Evolutionary conservation across 371 early-diverging fungal genomes (phyloP).

Genomic region (Zancudomyces culisetae): DNA sequence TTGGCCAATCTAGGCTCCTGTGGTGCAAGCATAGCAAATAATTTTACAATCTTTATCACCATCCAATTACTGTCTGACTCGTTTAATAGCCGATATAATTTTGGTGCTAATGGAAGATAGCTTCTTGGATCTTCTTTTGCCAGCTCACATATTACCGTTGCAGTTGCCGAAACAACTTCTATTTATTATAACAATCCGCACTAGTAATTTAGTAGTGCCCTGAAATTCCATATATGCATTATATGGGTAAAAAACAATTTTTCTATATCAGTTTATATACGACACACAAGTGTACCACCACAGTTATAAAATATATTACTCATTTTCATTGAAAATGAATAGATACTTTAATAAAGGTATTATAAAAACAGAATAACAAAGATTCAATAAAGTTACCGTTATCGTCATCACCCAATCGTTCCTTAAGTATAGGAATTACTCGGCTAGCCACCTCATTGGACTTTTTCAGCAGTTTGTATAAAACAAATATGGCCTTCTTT

Average conservation of each 20-base stretch:
- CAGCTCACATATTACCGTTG: conserved; percentile 88
- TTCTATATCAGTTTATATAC: too few species aligned
- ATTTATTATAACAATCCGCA: background rate
- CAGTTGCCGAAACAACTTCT: conserved; percentile 80
- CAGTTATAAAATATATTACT: background rate
- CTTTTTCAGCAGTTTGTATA: conserved; percentile 75
- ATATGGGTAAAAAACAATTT: too few species aligned
- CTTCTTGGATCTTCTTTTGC: conserved; percentile 75
- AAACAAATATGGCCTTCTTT: conserved; percentile 69
- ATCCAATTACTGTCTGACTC: conserved; percentile 90
- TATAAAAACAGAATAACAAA: background rate
- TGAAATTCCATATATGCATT: too few species aligned
- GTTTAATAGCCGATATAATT: conserved; percentile 71
- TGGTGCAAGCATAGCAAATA: conserved; percentile 83
- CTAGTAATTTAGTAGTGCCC: too few species aligned
- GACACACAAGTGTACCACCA: too few species aligned
- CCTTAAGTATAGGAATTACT: conserved; percentile 74
- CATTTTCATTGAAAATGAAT: background rate
- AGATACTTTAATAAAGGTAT: background rate
- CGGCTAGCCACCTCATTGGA: conserved; percentile 71
- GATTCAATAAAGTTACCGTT: conserved; percentile 21
- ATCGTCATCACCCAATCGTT: conserved; percentile 79
- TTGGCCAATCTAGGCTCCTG: conserved; percentile 81
- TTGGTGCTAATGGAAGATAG: conserved; percentile 84
- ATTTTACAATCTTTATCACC: conserved; percentile 90